A percentile compares a stretch with the other conserved stretches of the same genome.
These are phyloP conservation scores for Aristolochia contorta DNA, from an alignment of 164 flowering plant species.

Conservation along the genomic window DNA sequence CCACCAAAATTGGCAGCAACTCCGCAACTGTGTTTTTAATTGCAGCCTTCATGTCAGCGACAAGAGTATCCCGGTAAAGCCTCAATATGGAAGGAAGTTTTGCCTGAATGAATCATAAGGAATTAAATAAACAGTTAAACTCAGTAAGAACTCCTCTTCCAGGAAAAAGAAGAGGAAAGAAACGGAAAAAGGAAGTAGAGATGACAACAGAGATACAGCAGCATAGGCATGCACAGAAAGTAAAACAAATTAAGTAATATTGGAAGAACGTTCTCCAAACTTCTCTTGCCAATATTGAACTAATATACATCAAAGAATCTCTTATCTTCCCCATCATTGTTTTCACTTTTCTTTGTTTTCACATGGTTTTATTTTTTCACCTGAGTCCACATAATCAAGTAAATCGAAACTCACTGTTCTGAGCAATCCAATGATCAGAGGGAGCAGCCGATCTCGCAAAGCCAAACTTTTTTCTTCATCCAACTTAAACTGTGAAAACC, in stretches of 20 bases:
- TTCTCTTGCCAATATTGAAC: too few relatives aligned
- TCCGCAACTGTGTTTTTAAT: conserved; percentile 86
- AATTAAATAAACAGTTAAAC: not conserved
- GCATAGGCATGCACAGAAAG: too few relatives aligned
- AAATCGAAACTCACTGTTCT: conserved; percentile 63
- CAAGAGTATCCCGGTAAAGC: conserved; percentile 80
- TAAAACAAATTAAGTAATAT: too few relatives aligned
- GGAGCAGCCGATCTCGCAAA: conserved; percentile 83
- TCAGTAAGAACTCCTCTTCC: not conserved
- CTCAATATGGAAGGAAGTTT: conserved; percentile 88
- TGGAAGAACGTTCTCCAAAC: too few relatives aligned
- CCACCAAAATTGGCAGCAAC: conserved; percentile 70
- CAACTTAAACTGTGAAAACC: conserved; percentile 14
- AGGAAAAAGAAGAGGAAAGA: too few relatives aligned
- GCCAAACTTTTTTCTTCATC: conserved; percentile 60
- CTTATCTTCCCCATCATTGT: too few relatives aligned
- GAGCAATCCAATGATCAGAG: conserved; percentile 84
- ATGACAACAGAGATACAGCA: too few relatives aligned
- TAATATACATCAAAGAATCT: not conserved
- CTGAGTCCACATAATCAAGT: too few relatives aligned
- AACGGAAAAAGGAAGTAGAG: too few relatives aligned
- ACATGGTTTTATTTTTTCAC: too few relatives aligned
- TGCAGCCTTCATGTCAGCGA: conserved; percentile 87
- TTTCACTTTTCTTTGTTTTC: too few relatives aligned
- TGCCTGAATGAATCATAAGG: conserved; percentile 40